Evolutionary conservation across 306 rosid species (phyloP).

Genomic region (Cicer pinnatifidum): DNA sequence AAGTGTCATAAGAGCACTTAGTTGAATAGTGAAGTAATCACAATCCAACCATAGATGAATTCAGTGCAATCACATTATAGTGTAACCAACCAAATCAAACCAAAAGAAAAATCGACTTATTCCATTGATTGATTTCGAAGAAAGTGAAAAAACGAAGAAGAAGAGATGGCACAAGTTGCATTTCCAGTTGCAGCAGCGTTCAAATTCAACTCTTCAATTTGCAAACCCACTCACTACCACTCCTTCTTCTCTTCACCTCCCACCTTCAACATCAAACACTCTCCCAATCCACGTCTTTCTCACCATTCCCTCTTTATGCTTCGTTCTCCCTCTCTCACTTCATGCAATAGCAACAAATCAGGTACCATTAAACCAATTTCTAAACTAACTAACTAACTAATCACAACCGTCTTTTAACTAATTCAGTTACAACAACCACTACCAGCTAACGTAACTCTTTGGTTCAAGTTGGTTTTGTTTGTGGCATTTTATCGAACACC

Average conservation of each 20-base stretch:
- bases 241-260: slow-evolving; percentile 38
- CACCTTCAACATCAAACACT: slow-evolving; percentile 19
- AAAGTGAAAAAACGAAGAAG: neutral
- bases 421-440: too few species aligned
- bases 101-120: neutral
- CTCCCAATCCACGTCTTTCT: slow-evolving; percentile 18
- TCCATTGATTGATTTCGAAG: neutral
- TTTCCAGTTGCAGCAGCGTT: neutral
- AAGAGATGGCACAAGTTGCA: slow-evolving; percentile 14
- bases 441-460: neutral
- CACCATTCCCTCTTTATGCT: slow-evolving; percentile 25
- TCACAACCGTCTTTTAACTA: too few species aligned
- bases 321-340: slow-evolving; percentile 38
- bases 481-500: slow-evolving; percentile 54
- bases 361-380: slow-evolving; percentile 45
- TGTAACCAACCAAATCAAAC: too few species aligned
- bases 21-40: too few species aligned
- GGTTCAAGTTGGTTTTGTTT: neutral
- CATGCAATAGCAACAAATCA: slow-evolving; percentile 56
- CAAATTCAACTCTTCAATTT: neutral
- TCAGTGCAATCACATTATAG: too few species aligned
- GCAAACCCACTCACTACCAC: slow-evolving; percentile 20
- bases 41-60: too few species aligned
- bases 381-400: too few species aligned
- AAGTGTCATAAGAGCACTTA: too few species aligned